Evolutionary conservation across 176 grass and related monocot genomes (phyloP).

Genomic region (Triticum dicoccoides): DNA sequence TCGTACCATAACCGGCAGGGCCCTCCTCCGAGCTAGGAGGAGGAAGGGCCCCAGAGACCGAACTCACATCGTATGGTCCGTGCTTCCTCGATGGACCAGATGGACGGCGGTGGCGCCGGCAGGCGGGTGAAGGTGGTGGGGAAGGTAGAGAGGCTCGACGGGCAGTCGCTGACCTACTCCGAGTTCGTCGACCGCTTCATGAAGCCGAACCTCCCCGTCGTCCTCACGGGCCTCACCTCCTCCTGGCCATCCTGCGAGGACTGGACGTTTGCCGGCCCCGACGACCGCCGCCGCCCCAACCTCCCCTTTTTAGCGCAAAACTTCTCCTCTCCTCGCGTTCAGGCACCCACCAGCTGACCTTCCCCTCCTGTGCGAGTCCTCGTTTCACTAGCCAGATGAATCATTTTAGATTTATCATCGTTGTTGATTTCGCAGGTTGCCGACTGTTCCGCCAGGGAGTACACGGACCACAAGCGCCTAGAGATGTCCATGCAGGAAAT

Average conservation of each 20-base stretch:
- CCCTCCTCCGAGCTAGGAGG: no score
- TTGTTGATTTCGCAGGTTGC: slow-evolving; percentile 53
- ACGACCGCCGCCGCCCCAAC: slow-evolving; percentile 37
- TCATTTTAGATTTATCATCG: slow-evolving; percentile 6
- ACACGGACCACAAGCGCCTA: slow-evolving; percentile 72
- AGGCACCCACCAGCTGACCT: slow-evolving; percentile 19
- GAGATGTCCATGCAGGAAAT: slow-evolving; percentile 83
- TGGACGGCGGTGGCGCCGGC: background rate
- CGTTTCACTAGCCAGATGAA: background rate
- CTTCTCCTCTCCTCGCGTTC: slow-evolving; percentile 47
- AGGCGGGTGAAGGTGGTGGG: slow-evolving; percentile 53
- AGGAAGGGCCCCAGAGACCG: no score
- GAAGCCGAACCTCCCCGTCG: slow-evolving; percentile 64
- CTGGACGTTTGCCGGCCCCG: slow-evolving; percentile 39
- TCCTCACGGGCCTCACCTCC: slow-evolving; percentile 79
- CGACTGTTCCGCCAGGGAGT: slow-evolving; percentile 68
- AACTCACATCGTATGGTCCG: background rate
- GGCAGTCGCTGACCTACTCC: slow-evolving; percentile 43
- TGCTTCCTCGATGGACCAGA: background rate
- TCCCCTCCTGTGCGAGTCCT: background rate
- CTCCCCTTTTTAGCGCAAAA: slow-evolving; percentile 41
- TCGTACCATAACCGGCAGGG: no score
- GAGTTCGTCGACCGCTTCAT: slow-evolving; percentile 77
- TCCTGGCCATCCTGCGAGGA: slow-evolving; percentile 55
- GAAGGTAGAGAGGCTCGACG: slow-evolving; percentile 76